Evolutionary conservation across 2,329 filamentous ascomycete species (phyloP).

Genomic region (Lachnellula subtilissima): DNA sequence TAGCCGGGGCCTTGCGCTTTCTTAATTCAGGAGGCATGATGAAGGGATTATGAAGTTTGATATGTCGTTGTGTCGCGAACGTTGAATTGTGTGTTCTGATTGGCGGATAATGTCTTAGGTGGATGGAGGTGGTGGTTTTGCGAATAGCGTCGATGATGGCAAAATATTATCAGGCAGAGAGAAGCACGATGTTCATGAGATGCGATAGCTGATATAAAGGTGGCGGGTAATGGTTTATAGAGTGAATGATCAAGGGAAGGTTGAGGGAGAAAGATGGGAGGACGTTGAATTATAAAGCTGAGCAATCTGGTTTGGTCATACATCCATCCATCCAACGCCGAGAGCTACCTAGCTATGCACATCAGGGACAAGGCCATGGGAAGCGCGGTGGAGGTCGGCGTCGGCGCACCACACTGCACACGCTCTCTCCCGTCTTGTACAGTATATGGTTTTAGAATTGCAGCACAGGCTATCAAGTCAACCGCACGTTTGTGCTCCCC

Average conservation of each 20-base stretch:
- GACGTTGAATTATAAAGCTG: conserved; percentile 27
- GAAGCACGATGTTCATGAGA: neutral
- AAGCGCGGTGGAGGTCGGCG: neutral
- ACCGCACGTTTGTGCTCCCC: conserved; percentile 21
- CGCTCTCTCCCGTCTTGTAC: neutral
- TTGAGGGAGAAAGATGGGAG: conserved; percentile 9
- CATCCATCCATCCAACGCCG: neutral
- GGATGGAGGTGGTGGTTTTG: neutral
- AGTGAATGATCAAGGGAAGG: conserved; percentile 2
- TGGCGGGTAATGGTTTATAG: conserved; percentile 1
- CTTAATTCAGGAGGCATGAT: conserved; percentile 54
- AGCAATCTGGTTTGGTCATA: conserved; percentile 15
- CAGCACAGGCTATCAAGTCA: conserved; percentile 10
- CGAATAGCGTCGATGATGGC: neutral
- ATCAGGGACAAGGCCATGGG: conserved; percentile 15
- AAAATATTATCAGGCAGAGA: neutral
- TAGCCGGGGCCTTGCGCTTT: conserved; percentile 55
- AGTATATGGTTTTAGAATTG: conserved; percentile 2
- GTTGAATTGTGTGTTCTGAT: conserved; percentile 16
- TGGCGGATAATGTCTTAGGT: conserved; percentile 13
- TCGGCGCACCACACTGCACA: conserved; percentile 1
- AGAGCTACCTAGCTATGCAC: conserved; percentile 11
- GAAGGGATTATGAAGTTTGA: conserved; percentile 5
- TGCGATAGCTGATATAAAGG: neutral
- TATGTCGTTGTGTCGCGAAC: conserved; percentile 9